Base-by-base conservation (phyloP, 345 rosid genomes). In the Linum usitatissimum region DNA sequence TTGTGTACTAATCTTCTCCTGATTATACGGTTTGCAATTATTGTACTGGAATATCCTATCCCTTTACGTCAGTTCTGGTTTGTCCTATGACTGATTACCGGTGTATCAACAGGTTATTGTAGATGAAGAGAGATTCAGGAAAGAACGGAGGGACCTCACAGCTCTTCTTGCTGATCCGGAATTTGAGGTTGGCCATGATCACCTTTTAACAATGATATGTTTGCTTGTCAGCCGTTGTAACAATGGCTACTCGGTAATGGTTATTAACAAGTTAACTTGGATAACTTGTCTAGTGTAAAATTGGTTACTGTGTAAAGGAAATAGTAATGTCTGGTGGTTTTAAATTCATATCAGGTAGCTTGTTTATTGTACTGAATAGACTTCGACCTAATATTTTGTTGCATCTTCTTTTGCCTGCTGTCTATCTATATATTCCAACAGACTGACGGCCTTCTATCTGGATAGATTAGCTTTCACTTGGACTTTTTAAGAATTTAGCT, bases 101-200 rank as follows among this genome's bases (percentile, higher is more conserved):
- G 34, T 48, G 34, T 61, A 23, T 67, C 63, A 18, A 76, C 76
- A 84, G 95, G 86, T 87, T 57, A 63, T 59, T 53, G 71, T 77
- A 74, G 88, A 84, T 58, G 97, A 89, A 81, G 89, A 80, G 64
- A 86, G 79, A 53, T 92, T 81, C 68, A 75, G 63, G 75, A 68
- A 80, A 38, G 94, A 87, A 75, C 79, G 81, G 78, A 87, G 80
- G 72, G 87, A 85, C 71, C 81, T 84, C 30, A 81, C 81, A 21
- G 93, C 98, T 62, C 95, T 92, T 70, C 87, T 89, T 63, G 89
- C 96, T 34, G 88, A 92, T 81, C 97, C 98, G 34, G 95, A 85
- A 74, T 77, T 89, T 65, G 95, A 92, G 98, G 98, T 88, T 18
- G 73, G 86, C 15, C 57, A 21, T 48, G 23, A 68, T 18, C 14